A percentile compares a stretch with the other conserved stretches of the same genome.
These are phyloP conservation scores for Apophysomyces sp. DNA, from an alignment of 371 early-diverging fungal genomes.

Conservation along the genomic window DNA sequence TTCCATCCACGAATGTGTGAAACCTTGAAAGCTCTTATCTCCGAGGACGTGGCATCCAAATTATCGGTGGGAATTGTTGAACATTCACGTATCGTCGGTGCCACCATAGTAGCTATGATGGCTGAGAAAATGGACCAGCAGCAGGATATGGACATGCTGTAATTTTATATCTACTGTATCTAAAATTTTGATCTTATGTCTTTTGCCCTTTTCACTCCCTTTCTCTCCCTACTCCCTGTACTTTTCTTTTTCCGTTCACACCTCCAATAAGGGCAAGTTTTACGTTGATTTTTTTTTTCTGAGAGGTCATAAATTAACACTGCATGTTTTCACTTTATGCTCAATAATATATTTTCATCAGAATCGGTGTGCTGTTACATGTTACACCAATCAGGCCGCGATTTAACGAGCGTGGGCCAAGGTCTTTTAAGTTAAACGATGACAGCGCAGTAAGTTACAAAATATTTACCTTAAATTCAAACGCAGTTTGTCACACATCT, in stretches of 20 bases:
- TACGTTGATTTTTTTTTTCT: too few relatives aligned
- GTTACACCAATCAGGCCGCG: too few relatives aligned
- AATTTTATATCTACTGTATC: neutral
- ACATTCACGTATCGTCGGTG: conserved; percentile 82
- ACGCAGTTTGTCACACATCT: too few relatives aligned
- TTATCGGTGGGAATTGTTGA: conserved; percentile 61
- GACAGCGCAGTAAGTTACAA: too few relatives aligned
- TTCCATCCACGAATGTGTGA: conserved; percentile 77
- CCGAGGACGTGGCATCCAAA: conserved; percentile 72
- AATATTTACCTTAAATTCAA: too few relatives aligned
- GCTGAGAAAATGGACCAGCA: conserved; percentile 45
- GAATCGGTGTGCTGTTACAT: too few relatives aligned
- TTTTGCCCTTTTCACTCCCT: neutral
- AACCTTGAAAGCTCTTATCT: conserved; percentile 73
- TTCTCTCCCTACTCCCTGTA: neutral
- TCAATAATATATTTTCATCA: too few relatives aligned
- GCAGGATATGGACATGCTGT: conserved; percentile 21
- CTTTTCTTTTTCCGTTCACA: neutral
- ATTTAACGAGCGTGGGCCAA: too few relatives aligned
- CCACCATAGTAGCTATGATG: conserved; percentile 83
- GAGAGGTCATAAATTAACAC: too few relatives aligned
- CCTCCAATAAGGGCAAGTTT: too few relatives aligned
- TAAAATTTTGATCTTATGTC: neutral
- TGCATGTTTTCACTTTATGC: too few relatives aligned
- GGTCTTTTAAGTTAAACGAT: too few relatives aligned